Evolutionary conservation across 257 asterid genomes (phyloP).

Genomic region (Nicotiana tabacum): DNA sequence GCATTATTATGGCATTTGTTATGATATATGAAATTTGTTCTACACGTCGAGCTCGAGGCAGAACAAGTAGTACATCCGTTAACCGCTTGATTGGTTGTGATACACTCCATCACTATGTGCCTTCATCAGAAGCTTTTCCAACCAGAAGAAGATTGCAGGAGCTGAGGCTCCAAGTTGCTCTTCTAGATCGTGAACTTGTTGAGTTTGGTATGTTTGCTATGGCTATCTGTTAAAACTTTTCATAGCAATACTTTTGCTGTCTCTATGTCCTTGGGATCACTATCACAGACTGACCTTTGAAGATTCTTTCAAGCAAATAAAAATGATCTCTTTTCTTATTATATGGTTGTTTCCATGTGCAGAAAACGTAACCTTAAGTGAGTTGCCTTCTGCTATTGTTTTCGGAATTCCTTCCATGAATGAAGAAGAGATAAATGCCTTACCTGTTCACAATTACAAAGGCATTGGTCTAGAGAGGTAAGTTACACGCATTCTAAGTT

Average conservation of each 20-base stretch:
- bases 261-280: neutral
- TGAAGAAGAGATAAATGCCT: constrained; percentile 13
- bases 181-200: constrained; percentile 6
- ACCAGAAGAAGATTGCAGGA: constrained; percentile 9
- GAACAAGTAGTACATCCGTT: neutral
- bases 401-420: neutral
- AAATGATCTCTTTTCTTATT: neutral
- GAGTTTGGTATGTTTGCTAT: constrained; percentile 10
- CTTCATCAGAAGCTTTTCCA: neutral
- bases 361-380: constrained; percentile 6
- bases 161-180: constrained; percentile 11
- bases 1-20: neutral
- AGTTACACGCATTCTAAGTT: neutral
- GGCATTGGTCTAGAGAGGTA: neutral
- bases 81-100: neutral
- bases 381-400: neutral
- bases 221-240: neutral
- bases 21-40: neutral
- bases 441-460: neutral
- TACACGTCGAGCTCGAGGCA: neutral
- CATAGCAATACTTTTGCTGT: neutral
- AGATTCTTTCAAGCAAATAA: neutral
- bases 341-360: constrained; percentile 1
- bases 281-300: neutral
- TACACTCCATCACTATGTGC: neutral